Percentiles rank a stretch among this genome's conserved stretches.
Evolutionary conservation across 202 grass and related monocot species (phyloP).

Genomic region (Setaria italica): DNA sequence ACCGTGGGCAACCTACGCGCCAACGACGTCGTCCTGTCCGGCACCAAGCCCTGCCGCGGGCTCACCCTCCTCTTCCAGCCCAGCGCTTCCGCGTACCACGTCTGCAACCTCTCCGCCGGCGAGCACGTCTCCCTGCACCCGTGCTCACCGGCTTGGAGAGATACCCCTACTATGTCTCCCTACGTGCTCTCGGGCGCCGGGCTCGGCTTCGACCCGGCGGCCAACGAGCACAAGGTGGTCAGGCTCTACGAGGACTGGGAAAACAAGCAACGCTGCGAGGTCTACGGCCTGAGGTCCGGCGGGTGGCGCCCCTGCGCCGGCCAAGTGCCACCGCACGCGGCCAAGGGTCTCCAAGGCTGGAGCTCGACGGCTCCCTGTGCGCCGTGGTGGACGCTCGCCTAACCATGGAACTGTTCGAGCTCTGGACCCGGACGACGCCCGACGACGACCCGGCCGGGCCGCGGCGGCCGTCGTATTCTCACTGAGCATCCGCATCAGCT

Average conservation of each 20-base stretch:
- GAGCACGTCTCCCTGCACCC: not conserved
- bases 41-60: slow-evolving; percentile 18
- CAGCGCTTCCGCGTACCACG: not conserved
- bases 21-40: not conserved
- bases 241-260: slow-evolving; percentile 15
- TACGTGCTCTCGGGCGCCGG: not conserved
- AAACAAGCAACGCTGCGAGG: not conserved
- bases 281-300: slow-evolving; percentile 16
- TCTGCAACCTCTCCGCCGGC: slow-evolving; percentile 39
- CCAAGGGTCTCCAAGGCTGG: not conserved
- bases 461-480: not conserved
- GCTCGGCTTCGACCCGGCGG: slow-evolving; percentile 17
- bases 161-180: too few species aligned
- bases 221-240: slow-evolving; percentile 22
- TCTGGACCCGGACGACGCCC: not conserved
- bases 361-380: slow-evolving; percentile 40
- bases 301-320: slow-evolving; percentile 21
- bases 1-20: not conserved
- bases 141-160: not conserved
- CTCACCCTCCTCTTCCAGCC: slow-evolving; percentile 6
- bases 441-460: not conserved
- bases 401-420: not conserved
- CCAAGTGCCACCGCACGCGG: not conserved
- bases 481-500: not conserved
- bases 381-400: not conserved